phyloP scores from a whole-genome alignment of 345 rosid species.

The Iberis pinnata region DNA sequence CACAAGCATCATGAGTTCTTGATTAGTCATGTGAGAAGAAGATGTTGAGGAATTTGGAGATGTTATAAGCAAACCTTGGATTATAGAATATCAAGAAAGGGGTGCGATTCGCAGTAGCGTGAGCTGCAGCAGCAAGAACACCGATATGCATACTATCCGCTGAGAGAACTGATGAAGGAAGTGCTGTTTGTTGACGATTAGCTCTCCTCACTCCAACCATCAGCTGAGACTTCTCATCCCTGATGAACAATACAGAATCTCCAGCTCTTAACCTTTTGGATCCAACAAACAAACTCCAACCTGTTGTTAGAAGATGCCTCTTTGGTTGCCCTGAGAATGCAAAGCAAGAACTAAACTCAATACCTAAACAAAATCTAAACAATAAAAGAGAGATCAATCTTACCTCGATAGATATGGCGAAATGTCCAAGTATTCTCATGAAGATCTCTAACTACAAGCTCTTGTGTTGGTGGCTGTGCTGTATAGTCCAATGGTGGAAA shows the following conservation, averaged over 20 bases:
- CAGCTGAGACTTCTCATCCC: slow-evolving; percentile 94
- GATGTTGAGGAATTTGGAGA: neutral
- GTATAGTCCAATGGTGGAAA: slow-evolving; percentile 88
- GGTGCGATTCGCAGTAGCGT: slow-evolving; percentile 77
- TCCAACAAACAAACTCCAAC: slow-evolving; percentile 96
- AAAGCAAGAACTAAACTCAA: slow-evolving; percentile 6
- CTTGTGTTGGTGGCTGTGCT: slow-evolving; percentile 93
- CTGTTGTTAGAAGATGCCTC: slow-evolving; percentile 93
- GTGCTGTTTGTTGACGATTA: slow-evolving; percentile 78
- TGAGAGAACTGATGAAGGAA: slow-evolving; percentile 90
- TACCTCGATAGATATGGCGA: slow-evolving; percentile 93
- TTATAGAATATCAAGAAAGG: slow-evolving; percentile 90
- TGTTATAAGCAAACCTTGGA: slow-evolving; percentile 57
- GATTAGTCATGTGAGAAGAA: neutral
- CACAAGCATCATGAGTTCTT: neutral
- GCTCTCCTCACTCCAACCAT: slow-evolving; percentile 91
- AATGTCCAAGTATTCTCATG: slow-evolving; percentile 96
- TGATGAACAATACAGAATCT: slow-evolving; percentile 89
- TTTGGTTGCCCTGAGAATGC: slow-evolving; percentile 84
- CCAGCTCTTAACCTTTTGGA: slow-evolving; percentile 96
- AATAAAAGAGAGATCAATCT: neutral
- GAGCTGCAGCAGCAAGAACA: slow-evolving; percentile 99
- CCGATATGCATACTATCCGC: slow-evolving; percentile 99
- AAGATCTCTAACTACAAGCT: slow-evolving; percentile 87
- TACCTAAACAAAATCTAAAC: neutral